A percentile compares a stretch with the other conserved stretches of the same genome.
Evolutionary conservation across 768 basidiomycete species (phyloP).

Genomic region (Serpula lacrymans): DNA sequence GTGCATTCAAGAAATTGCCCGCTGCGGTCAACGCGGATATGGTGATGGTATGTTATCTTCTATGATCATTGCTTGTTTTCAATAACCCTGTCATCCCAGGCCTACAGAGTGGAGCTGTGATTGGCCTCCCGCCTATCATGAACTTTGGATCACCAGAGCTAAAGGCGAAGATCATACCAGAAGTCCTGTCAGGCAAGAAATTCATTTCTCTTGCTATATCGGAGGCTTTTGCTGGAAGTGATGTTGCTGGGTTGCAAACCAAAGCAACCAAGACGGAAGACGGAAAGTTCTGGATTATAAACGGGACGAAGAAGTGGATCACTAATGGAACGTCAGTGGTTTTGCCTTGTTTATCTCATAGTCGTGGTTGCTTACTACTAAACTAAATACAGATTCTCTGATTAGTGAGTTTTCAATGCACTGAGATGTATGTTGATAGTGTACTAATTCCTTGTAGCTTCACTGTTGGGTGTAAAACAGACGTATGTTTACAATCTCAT

Average conservation of each 20-base stretch:
- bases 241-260: constrained; percentile 78
- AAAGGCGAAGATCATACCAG: constrained; percentile 54
- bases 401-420: constrained; percentile 28
- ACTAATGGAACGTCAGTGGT: constrained; percentile 62
- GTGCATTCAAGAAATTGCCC: constrained; percentile 71
- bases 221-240: constrained; percentile 85
- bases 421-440: neutral
- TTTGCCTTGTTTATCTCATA: neutral
- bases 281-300: constrained; percentile 82
- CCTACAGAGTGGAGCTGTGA: constrained; percentile 70
- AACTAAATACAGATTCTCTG: constrained; percentile 26
- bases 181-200: constrained; percentile 73
- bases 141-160: constrained; percentile 74
- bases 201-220: constrained; percentile 86
- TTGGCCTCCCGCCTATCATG: constrained; percentile 80
- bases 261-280: constrained; percentile 77
- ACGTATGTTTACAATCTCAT: constrained; percentile 21
- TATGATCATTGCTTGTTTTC: neutral
- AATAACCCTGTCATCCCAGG: constrained; percentile 23
- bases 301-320: constrained; percentile 85
- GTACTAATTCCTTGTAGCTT: constrained; percentile 43
- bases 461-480: constrained; percentile 71
- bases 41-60: constrained; percentile 55
- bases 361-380: neutral
- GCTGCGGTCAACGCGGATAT: constrained; percentile 74